A percentile compares a stretch with the other conserved stretches of the same genome.
These are phyloP conservation scores for Aspergillus panamensis DNA, from an alignment of 495 filamentous ascomycete species.

Conservation along the genomic window DNA sequence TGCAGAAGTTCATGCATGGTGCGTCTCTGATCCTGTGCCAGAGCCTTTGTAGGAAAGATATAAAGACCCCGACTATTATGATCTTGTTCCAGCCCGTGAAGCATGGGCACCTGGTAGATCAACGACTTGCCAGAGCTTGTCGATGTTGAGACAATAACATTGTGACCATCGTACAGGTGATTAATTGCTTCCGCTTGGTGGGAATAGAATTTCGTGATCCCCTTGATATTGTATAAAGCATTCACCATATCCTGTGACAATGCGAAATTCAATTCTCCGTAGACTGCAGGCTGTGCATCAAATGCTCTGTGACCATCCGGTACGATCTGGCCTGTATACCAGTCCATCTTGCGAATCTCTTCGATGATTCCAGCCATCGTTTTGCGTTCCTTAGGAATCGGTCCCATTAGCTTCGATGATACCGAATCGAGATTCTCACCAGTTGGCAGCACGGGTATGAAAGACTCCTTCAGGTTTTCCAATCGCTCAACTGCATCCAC, in stretches of 20 bases:
- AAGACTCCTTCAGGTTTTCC: constrained; percentile 41
- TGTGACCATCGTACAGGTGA: constrained; percentile 70
- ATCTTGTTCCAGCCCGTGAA: constrained; percentile 82
- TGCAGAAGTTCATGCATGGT: constrained; percentile 80
- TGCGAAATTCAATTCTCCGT: constrained; percentile 79
- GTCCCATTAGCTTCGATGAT: constrained; percentile 44
- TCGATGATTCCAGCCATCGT: constrained; percentile 78
- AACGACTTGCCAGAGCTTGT: constrained; percentile 95
- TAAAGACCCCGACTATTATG: constrained; percentile 82
- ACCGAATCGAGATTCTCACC: constrained; percentile 38
- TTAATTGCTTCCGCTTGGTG: constrained; percentile 97
- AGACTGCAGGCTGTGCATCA: constrained; percentile 77
- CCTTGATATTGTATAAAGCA: constrained; percentile 83
- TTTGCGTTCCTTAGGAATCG: constrained; percentile 80
- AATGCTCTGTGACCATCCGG: constrained; percentile 92
- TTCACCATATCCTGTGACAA: constrained; percentile 91
- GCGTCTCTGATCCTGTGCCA: constrained; percentile 91
- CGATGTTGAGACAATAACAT: constrained; percentile 92
- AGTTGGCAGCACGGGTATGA: constrained; percentile 48
- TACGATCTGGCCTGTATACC: constrained; percentile 92
- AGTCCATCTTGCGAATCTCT: constrained; percentile 75
- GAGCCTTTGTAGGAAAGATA: constrained; percentile 96
- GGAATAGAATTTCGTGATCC: constrained; percentile 83
- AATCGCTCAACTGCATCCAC: constrained; percentile 67
- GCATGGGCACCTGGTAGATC: constrained; percentile 92